Base-by-base conservation (phyloP, 139 green algal species). In the Micractinium sp. region DNA sequence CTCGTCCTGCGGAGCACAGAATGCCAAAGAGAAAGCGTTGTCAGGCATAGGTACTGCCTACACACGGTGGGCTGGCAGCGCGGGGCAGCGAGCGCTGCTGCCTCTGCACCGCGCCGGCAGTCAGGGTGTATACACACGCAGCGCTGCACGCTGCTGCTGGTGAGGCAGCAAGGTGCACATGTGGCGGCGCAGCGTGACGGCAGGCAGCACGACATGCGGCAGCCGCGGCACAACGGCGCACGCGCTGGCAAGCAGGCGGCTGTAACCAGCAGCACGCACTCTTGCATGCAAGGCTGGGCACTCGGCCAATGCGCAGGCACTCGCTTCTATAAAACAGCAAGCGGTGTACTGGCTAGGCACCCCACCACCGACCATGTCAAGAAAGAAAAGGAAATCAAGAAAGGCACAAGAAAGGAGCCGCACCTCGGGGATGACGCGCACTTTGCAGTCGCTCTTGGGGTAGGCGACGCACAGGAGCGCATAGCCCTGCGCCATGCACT, bases 401-500 rank as follows among this genome's bases (percentile, higher is more conserved):
- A n/a, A n/a, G n/a, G n/a, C 47, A 56, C 47, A 56, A 56, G 47
- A 56, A 56, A 56, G 47, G 47, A 56, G 47, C 7, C 67, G 41
- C 85, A 93, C 96, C 94, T 98, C 96, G 0, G 89, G 91, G 66
- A 97, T 95, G 41, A 91, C 94, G 36, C 79, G 80, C 73, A 98
- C 90, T 39, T 92, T 93, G 92, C 93, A 96, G 89, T 98, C 96
- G 5, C 56, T 83, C 87, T 88, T 81, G 1, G 96, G 96, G 31
- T 91, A 87, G 14, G 96, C 92, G 61, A 98, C 93, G 87, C 96
- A 98, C 82, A 97, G 87, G n/a, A 99, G 92, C 63, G 93, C 95
- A 90, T 98, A 98, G 19, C 96, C 96, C 88, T 97, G 96, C 19
- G 94, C 95, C 56, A 91, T 86, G 3, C 96, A 93, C 35, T 97